Evolutionary conservation across 495 filamentous ascomycete genomes (phyloP), one percentile per base, ranked within the genome.

Genomic region (Venustampulla echinocandica): DNA sequence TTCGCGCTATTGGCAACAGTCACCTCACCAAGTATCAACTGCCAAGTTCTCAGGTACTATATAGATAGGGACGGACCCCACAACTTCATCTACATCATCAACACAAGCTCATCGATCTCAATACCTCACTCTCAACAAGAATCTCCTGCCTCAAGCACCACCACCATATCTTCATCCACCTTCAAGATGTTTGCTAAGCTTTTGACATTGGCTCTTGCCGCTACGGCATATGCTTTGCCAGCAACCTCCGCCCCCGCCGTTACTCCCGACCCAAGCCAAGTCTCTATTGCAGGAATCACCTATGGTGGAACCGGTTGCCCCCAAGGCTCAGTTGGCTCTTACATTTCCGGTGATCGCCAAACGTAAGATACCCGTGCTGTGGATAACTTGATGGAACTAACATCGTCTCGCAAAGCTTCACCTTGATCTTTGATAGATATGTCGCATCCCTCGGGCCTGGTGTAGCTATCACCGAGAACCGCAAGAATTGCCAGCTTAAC

Each of bases 401-500:
- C n/a, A n/a, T n/a, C n/a, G n/a, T n/a, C n/a, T n/a, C n/a, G n/a
- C n/a, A 24, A 15, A 52, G 50, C 49, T 62, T 74, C 41, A 69
- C 70, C 28, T 57, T 73, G 17, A 65, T 69, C 47, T 73, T 73
- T 42, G 67, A 73, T 53, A 39, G 60, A 19, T 75, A 70, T 53
- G 59, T 65, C 23, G 69, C 69, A n/a, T 56, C 56, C 7, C 65
- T 68, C 34, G 71, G 71, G 17, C 64, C 65, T 7, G 64, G 61
- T 28, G 57, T 56, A 41, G 23, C 44, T 15, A 43, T 61, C 25
- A 57, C 67, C 19, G 62, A 66, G 40, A 58, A 50, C 48, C 60
- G 58, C 61, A 69, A 71, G 65, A 67, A 66, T 62, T 73, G 69
- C 59, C 67, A 68, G 37, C 40, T 73, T 33, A 64, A 62, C 56